A percentile compares a stretch with the other conserved stretches of the same genome.
These are phyloP conservation scores for Rhizopogon vinicolor DNA, from an alignment of 768 basidiomycete genomes.

Conservation along the genomic window DNA sequence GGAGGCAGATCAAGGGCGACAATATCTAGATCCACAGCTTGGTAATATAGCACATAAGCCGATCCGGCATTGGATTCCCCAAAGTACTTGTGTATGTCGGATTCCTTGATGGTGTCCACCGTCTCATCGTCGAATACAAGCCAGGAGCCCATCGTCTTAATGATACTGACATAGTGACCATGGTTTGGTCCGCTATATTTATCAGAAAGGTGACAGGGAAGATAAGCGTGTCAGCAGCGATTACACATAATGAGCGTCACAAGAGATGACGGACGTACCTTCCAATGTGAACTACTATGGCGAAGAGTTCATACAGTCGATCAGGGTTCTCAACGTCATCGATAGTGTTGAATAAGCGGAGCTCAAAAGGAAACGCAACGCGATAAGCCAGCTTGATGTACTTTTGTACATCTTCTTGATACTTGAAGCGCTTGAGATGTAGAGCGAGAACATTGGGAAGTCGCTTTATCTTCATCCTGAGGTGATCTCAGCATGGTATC, in stretches of 20 bases:
- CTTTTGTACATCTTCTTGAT: constrained; percentile 85
- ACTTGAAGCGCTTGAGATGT: constrained; percentile 98
- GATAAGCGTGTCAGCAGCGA: constrained; percentile 8
- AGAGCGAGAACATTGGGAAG: constrained; percentile 93
- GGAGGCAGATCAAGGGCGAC: constrained; percentile 61
- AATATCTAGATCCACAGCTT: constrained; percentile 83
- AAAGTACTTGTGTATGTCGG: constrained; percentile 90
- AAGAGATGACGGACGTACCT: constrained; percentile 56
- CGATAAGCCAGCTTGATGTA: constrained; percentile 96
- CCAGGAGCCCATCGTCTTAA: constrained; percentile 84
- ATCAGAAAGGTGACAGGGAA: constrained; percentile 13
- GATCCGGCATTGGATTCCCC: constrained; percentile 85
- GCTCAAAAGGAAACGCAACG: constrained; percentile 92
- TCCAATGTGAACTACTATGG: constrained; percentile 99
- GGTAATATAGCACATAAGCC: constrained; percentile 97
- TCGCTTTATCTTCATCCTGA: constrained; percentile 98
- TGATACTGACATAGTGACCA: constrained; percentile 95
- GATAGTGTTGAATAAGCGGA: constrained; percentile 94
- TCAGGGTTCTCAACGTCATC: constrained; percentile 92
- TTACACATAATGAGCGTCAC: constrained; percentile 3
- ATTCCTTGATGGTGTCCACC: constrained; percentile 83
- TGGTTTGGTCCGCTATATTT: constrained; percentile 86
- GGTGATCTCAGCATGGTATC: constrained; percentile 7
- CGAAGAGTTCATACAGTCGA: constrained; percentile 89
- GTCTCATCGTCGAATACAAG: constrained; percentile 94